Evolutionary conservation across 106 monocot species (phyloP).

Genomic region (Dendrobium chrysotoxum): DNA sequence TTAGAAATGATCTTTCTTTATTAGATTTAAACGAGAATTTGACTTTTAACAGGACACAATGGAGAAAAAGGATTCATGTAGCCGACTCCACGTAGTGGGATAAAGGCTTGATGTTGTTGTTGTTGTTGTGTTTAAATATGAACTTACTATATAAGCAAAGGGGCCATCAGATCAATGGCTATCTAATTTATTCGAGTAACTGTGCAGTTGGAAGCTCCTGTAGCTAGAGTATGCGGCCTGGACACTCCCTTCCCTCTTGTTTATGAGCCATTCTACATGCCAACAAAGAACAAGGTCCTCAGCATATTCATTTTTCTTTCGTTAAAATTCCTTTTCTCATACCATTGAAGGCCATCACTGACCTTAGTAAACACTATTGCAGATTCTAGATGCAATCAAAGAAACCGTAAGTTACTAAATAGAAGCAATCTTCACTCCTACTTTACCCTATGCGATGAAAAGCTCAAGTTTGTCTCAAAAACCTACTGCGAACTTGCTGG

Average conservation of each 20-base stretch:
- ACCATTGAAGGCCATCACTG: neutral
- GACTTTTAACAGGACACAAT: no score
- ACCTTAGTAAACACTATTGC: slow-evolving; percentile 14
- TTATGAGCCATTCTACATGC: slow-evolving; percentile 88
- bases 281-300: slow-evolving; percentile 89
- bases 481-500: neutral
- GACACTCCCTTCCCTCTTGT: slow-evolving; percentile 97
- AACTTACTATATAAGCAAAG: no score
- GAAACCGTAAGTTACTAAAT: slow-evolving; percentile 60
- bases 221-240: slow-evolving; percentile 75
- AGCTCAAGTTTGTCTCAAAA: no score
- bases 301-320: neutral
- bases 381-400: slow-evolving; percentile 83
- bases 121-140: no score
- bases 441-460: neutral
- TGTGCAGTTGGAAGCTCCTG: slow-evolving; percentile 83
- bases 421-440: neutral
- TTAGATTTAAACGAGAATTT: no score
- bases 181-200: no score
- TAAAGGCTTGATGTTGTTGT: no score
- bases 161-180: no score
- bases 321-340: neutral
- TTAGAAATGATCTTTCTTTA: no score
- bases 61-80: no score
- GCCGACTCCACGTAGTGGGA: no score